Percentiles rank a stretch among this genome's conserved stretches.
Evolutionary conservation across 768 basidiomycete genomes (phyloP).

Genomic region (Mycena maculata): DNA sequence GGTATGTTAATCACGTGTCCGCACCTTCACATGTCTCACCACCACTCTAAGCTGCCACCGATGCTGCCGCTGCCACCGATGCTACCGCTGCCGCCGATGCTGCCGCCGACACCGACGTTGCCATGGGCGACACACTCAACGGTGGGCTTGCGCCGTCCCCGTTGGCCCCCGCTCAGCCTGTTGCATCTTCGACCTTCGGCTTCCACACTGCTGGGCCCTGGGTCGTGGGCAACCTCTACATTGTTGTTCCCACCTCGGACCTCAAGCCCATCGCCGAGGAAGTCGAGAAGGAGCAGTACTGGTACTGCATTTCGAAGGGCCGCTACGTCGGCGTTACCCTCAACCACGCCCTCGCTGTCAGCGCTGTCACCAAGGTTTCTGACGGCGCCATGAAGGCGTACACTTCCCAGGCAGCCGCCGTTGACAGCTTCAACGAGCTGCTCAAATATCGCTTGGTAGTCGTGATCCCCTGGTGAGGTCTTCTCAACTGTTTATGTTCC

Average conservation of each 20-base stretch:
- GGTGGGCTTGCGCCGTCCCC: no score
- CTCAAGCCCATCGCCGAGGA: background rate
- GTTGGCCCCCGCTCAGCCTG: background rate
- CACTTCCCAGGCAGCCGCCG: background rate
- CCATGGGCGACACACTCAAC: no score
- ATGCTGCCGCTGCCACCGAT: no score
- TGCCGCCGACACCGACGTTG: no score
- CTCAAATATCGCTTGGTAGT: background rate
- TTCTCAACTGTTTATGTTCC: no score
- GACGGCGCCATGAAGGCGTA: conserved; percentile 1
- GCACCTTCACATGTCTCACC: no score
- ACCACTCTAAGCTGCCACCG: no score
- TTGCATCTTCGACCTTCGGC: background rate
- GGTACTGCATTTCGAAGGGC: conserved; percentile 9
- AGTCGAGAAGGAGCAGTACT: background rate
- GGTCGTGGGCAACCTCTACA: background rate
- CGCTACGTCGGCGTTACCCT: conserved; percentile 8
- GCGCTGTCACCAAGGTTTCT: background rate
- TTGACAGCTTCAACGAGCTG: conserved; percentile 8
- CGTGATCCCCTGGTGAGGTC: background rate
- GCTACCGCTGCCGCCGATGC: no score
- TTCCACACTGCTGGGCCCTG: conserved; percentile 5
- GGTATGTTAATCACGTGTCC: no score
- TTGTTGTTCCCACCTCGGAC: background rate
- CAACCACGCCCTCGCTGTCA: conserved; percentile 4